These are phyloP conservation scores for Oryza brachyantha DNA, from an alignment of 176 grass and related monocot species.

Conservation along the genomic window DNA sequence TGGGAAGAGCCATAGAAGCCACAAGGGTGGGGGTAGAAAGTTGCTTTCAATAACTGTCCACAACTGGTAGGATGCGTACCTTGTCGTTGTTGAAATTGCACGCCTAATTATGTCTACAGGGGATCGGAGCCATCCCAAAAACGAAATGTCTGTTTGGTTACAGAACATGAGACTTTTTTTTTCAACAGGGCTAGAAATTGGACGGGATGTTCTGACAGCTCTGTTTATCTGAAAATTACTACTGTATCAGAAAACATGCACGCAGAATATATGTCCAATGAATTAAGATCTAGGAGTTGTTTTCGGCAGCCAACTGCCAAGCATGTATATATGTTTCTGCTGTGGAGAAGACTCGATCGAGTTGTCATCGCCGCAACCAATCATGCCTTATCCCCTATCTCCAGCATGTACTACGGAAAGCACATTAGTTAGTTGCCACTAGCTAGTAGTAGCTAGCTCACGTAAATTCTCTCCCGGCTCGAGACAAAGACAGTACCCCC, in stretches of 20 bases:
- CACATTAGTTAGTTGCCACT: too few species aligned
- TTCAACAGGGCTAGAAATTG: not conserved
- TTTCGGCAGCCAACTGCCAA: not conserved
- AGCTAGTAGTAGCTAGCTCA: not conserved
- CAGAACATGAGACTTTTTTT: not conserved
- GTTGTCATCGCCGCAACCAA: not conserved
- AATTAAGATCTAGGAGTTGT: not conserved
- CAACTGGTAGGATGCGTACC: not conserved
- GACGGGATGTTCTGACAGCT: too few species aligned
- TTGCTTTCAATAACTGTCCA: conserved; percentile 10
- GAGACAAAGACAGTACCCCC: not conserved
- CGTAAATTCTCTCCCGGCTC: not conserved
- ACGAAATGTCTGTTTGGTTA: not conserved
- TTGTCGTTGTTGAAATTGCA: conserved; percentile 23
- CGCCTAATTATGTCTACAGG: conserved; percentile 6
- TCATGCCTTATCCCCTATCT: not conserved
- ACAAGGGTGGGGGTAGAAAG: conserved; percentile 27
- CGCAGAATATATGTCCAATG: not conserved
- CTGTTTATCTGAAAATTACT: not conserved
- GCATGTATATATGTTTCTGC: not conserved
- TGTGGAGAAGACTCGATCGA: not conserved
- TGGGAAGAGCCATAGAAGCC: conserved; percentile 9
- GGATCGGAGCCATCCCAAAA: not conserved
- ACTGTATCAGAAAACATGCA: not conserved
- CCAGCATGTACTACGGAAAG: not conserved